Evolutionary conservation across 139 green algal genomes (phyloP).

Genomic region (Picochlorum sp.): DNA sequence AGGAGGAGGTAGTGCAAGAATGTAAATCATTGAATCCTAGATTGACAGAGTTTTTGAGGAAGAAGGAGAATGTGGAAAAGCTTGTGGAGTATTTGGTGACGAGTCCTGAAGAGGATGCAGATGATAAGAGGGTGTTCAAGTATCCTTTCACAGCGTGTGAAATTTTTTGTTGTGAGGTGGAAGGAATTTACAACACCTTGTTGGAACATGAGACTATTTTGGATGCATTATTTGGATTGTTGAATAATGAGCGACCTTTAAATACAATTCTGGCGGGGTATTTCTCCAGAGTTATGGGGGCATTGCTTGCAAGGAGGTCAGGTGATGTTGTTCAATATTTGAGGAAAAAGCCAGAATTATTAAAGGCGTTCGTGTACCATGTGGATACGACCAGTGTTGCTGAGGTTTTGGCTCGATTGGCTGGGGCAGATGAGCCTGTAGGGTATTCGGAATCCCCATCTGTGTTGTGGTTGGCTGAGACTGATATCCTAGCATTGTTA

Average conservation of each 20-base stretch:
- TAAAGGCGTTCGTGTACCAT: constrained; percentile 49
- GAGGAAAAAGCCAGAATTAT: constrained; percentile 26
- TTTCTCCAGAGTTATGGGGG: constrained; percentile 79
- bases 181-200: constrained; percentile 84
- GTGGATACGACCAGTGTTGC: constrained; percentile 70
- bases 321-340: constrained; percentile 66
- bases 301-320: constrained; percentile 55
- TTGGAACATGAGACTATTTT: constrained; percentile 70
- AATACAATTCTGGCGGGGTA: constrained; percentile 81
- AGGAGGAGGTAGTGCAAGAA: constrained; percentile 93
- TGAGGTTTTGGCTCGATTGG: constrained; percentile 74
- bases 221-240: constrained; percentile 67
- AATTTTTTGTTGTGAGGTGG: constrained; percentile 94
- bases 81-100: constrained; percentile 68
- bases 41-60: constrained; percentile 69
- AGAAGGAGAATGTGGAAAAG: constrained; percentile 60
- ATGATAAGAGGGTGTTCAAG: constrained; percentile 72
- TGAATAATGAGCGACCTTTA: constrained; percentile 48
- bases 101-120: constrained; percentile 10
- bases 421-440: constrained; percentile 75
- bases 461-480: constrained; percentile 66
- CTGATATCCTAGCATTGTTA: constrained; percentile 59
- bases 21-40: constrained; percentile 81
- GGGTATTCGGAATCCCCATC: constrained; percentile 8
- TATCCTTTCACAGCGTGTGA: constrained; percentile 96